These are phyloP conservation scores for Fusarium sororula DNA, from an alignment of 2,329 filamentous ascomycete genomes.

Conservation along the genomic window DNA sequence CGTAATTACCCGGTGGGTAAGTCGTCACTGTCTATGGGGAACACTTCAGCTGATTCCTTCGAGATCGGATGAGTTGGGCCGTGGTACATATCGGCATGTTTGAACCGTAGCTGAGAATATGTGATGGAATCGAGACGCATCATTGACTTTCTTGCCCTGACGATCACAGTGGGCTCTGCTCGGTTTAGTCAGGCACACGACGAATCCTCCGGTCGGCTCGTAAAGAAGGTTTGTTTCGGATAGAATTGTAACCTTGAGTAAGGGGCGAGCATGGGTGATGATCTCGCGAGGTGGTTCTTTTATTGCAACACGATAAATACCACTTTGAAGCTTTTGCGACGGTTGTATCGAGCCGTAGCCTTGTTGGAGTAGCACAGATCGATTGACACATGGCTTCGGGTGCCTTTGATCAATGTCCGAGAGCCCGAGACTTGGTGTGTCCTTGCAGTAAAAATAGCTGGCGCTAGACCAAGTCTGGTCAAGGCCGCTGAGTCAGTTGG, in stretches of 20 bases:
- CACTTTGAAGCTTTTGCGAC: neutral
- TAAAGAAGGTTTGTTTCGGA: conserved; percentile 9
- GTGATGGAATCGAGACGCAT: neutral
- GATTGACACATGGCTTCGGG: neutral
- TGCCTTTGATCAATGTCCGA: neutral
- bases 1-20: conserved; percentile 6
- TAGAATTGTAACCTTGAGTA: neutral
- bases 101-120: neutral
- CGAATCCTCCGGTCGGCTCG: conserved; percentile 2
- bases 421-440: neutral
- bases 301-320: neutral
- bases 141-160: conserved; percentile 7
- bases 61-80: neutral
- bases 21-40: conserved; percentile 7
- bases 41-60: neutral
- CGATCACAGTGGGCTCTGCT: neutral
- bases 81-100: neutral
- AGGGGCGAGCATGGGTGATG: neutral
- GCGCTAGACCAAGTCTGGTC: neutral
- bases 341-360: neutral
- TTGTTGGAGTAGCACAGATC: neutral
- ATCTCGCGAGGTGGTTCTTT: neutral
- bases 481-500: neutral
- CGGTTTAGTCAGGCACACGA: conserved; percentile 5
- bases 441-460: neutral